Base-by-base conservation (phyloP, 139 green algal genomes). In the Chlamydomonas schloesseri region DNA sequence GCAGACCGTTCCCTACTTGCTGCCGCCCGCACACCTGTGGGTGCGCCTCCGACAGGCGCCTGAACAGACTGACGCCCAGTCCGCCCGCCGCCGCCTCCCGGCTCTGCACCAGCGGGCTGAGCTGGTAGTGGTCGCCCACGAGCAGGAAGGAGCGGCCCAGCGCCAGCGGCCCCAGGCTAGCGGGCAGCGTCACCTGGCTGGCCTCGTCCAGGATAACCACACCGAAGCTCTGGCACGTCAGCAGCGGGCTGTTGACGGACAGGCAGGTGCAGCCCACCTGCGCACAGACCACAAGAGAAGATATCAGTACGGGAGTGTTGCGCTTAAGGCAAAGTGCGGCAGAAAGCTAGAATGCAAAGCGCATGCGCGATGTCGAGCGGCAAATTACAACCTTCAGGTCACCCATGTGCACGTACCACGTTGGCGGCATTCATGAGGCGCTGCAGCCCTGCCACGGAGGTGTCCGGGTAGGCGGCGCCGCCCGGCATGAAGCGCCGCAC, bases 121-220 rank as follows among this genome's bases (percentile, higher is more conserved):
- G 92, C 84, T 96, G 94, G 86, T 93, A 91, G 84, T 95, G 94
- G 88, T 99, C 97, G 13, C 97, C 97, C 47, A 99, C 96, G 81
- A 98, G 88, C 21, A 94, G 90, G 76, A 97, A 98, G 14, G 84
- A 85, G 36, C 88, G 78, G 6, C 90, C 93, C n/a, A 86, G 79
- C 26, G 78, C n/a, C 70, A 99, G 89, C 0, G 98, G 92, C 4
- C 92, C 93, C 21, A 99, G 83, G 31, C 88, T 68, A 0, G 90
- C 87, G 2, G 95, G 94, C 83, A 96, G 60, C 24, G 89, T 95
- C 69, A 98, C 93, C 90, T 99, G 98, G 4, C 93, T 92, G 0
- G 97, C 98, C 88, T 99, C 98, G 80, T 99, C 98, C 67, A 99
- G 89, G 47, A 99, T 97, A 81, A 90, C 96, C n/a, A 99, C 94